Evolutionary conservation across 192 early-diverging fungal genomes (phyloP), one percentile per base, ranked within the genome.

Genomic region (Diversispora eburnea): DNA sequence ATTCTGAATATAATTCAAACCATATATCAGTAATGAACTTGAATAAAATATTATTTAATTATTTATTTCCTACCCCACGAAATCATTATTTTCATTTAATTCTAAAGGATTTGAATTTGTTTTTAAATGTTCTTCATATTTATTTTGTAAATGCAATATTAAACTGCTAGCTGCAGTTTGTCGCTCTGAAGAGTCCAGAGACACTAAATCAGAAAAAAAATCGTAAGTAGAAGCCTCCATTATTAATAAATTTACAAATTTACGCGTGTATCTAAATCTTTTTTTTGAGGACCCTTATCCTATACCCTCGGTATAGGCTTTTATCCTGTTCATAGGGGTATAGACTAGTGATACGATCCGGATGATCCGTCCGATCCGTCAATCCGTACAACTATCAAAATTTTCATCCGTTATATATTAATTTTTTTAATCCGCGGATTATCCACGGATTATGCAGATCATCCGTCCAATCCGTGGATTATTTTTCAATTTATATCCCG

Each of bases 131-230:
- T 72, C 41, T 19, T 64, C 8, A 43, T 43, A 73, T 20, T 8
- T 22, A 42, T 61, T 39, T 48, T 73, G 5, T 49, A 73, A 43
- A 63, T 73, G 72, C 8, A 12, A 15, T 8, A 63, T 61, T 51
- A 73, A 47, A 1, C n/a, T 49, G 0, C 12, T 63, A 4, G 72
- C 47, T 33, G 72, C 61, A 17, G 47, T 73, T 54, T 63, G 45
- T 33, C 72, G 55, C 39, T 42, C n/a, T 41, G 15, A 22, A 48
- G 22, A 33, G 8, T 73, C 72, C 20, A 73, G 42, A 3, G 72
- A 73, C 3, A 59, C 72, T 51, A 73, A 51, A 17, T 57, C 33
- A 59, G 60, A 73, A 73, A 73, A 73, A 46, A 39, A 63, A 43
- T 73, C 48, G 39, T 61, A 73, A 5, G 51, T 43, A 25, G 61